phyloP scores from a whole-genome alignment of 768 basidiomycete species.

The Auriscalpium microsporum region DNA sequence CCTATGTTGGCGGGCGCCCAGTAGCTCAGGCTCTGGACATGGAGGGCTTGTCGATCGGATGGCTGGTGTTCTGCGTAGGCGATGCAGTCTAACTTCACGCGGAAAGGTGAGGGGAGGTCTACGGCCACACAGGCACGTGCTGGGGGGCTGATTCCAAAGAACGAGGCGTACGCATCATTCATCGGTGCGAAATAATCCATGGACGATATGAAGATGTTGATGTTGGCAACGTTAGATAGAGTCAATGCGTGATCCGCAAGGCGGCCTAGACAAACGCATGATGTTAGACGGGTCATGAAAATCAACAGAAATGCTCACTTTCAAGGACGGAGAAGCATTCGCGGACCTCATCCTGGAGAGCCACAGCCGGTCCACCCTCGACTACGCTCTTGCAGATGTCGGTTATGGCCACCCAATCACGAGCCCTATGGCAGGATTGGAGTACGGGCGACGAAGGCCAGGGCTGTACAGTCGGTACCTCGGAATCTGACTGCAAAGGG shows the following conservation, averaged over 20 bases:
- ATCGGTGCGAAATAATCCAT: slow-evolving; percentile 73
- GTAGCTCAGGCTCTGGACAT: slow-evolving; percentile 94
- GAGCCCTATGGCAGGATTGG: slow-evolving; percentile 19
- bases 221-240: slow-evolving; percentile 56
- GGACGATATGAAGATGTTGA: slow-evolving; percentile 76
- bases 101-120: slow-evolving; percentile 47
- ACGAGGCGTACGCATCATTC: slow-evolving; percentile 71
- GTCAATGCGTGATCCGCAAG: slow-evolving; percentile 41
- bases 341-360: slow-evolving; percentile 64
- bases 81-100: slow-evolving; percentile 71
- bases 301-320: slow-evolving; percentile 36
- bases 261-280: slow-evolving; percentile 30
- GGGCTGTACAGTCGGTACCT: no score
- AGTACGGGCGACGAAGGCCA: no score
- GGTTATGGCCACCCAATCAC: slow-evolving; percentile 63
- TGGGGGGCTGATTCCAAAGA: slow-evolving; percentile 88
- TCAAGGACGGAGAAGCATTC: slow-evolving; percentile 57
- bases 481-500: no score
- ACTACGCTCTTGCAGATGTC: slow-evolving; percentile 36
- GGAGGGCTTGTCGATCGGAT: slow-evolving; percentile 61
- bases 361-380: slow-evolving; percentile 18
- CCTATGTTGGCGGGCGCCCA: slow-evolving; percentile 99
- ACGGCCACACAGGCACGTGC: slow-evolving; percentile 91
- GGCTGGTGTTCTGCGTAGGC: slow-evolving; percentile 43
- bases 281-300: not conserved